Percentiles rank a stretch among this genome's conserved stretches.
Conservation (phyloP, 441 rosid genomes). For the Omphalea diandra region DNA sequence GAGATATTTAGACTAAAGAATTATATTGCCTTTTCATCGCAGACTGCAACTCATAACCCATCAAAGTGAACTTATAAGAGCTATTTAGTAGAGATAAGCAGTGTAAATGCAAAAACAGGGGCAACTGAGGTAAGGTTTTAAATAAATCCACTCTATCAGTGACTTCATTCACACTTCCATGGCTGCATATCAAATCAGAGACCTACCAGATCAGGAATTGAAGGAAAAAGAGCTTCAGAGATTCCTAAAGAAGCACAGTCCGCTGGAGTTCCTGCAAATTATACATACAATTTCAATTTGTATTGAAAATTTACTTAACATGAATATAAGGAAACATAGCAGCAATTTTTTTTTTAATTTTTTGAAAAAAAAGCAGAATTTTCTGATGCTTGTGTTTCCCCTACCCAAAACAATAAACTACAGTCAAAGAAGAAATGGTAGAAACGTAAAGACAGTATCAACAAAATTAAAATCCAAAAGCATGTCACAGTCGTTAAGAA, state of each 20-base stretch:
- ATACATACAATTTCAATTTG: constrained; percentile 6
- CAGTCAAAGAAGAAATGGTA: background rate
- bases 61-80: background rate
- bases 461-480: too few relatives aligned
- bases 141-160: background rate
- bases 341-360: too few relatives aligned
- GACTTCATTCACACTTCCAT: background rate
- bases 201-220: constrained; percentile 71
- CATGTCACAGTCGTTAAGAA: too few relatives aligned
- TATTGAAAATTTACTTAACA: background rate
- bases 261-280: constrained; percentile 79
- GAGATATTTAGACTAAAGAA: background rate
- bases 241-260: constrained; percentile 83
- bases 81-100: background rate
- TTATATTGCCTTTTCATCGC: background rate
- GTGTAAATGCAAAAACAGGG: background rate
- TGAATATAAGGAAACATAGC: background rate
- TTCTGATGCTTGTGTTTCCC: background rate
- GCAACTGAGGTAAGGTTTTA: background rate
- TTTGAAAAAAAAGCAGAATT: too few relatives aligned
- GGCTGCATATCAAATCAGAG: constrained; percentile 18
- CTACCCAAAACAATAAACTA: background rate
- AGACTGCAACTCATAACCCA: background rate
- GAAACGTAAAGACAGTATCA: background rate
- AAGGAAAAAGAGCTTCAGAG: constrained; percentile 65